Evolutionary conservation across 805 yeast species (phyloP).

Genomic region (Candida awuae): DNA sequence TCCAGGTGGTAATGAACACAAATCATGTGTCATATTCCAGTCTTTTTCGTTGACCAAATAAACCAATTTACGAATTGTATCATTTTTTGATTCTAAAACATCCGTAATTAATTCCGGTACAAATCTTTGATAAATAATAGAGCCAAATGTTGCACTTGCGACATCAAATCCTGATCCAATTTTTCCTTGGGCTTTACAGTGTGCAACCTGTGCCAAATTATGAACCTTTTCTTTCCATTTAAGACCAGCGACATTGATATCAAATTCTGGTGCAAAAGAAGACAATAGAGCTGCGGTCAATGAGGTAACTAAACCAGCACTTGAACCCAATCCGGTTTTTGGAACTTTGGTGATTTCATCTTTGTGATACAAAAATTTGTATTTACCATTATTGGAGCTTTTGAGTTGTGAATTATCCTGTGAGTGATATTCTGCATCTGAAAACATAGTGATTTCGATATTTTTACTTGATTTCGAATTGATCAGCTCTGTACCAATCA

Average conservation of each 20-base stretch:
- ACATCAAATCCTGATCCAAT: conserved; percentile 97
- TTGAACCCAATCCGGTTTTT: conserved; percentile 93
- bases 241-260: conserved; percentile 21
- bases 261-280: conserved; percentile 30
- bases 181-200: conserved; percentile 89
- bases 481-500: conserved; percentile 24
- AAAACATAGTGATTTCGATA: conserved; percentile 52
- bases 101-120: conserved; percentile 42
- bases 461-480: conserved; percentile 19
- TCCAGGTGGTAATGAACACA: conserved; percentile 59
- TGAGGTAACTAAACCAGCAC: conserved; percentile 87
- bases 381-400: conserved; percentile 30
- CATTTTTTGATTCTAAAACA: conserved; percentile 10
- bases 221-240: conserved; percentile 43
- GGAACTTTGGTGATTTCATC: conserved; percentile 62
- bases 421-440: conserved; percentile 88
- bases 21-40: conserved; percentile 56
- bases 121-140: conserved; percentile 75
- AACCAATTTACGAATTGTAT: conserved; percentile 21
- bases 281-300: conserved; percentile 62
- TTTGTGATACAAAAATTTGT: conserved; percentile 52
- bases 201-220: conserved; percentile 81
- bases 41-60: conserved; percentile 33
- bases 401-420: conserved; percentile 40
- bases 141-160: conserved; percentile 90